Conservation (phyloP, 2,329 filamentous ascomycete genomes). For the Cercospora berteroae region DNA sequence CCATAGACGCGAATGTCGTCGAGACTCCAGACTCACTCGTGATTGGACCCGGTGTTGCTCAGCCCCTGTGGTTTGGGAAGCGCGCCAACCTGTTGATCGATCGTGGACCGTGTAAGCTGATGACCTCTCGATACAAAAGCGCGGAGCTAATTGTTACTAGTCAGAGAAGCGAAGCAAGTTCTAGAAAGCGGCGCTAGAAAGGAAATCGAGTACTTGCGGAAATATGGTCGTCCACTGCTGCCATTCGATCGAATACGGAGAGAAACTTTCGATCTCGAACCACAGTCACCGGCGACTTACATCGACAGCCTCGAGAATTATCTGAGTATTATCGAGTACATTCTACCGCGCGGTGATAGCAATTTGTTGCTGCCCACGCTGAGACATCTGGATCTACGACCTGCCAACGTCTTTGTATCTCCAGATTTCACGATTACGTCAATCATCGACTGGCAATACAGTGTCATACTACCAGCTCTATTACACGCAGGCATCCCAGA, state of each 20-base stretch:
- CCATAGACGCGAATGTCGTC: conserved; percentile 18
- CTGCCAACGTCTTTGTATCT: conserved; percentile 38
- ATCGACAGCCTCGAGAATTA: conserved; percentile 36
- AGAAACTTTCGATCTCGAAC: conserved; percentile 37
- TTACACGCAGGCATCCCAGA: conserved; percentile 42
- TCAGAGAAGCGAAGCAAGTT: conserved; percentile 27
- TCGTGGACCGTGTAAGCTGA: conserved; percentile 38
- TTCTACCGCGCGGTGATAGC: conserved; percentile 24
- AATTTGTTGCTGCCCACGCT: conserved; percentile 22
- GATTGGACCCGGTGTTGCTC: conserved; percentile 35
- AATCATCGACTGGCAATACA: conserved; percentile 47
- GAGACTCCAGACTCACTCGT: conserved; percentile 26
- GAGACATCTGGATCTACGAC: conserved; percentile 31
- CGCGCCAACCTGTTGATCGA: conserved; percentile 28
- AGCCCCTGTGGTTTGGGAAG: conserved; percentile 36
- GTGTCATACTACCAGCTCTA: conserved; percentile 40
- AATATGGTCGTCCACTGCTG: conserved; percentile 34
- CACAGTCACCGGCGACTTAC: conserved; percentile 33
- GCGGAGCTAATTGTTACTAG: conserved; percentile 20
- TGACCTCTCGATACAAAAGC: background rate
- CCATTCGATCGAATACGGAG: conserved; percentile 36
- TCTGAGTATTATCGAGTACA: conserved; percentile 28
- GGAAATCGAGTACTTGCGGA: conserved; percentile 35
- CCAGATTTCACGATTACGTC: conserved; percentile 28
- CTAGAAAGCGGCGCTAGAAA: conserved; percentile 37